A percentile compares a stretch with the other conserved stretches of the same genome.
phyloP scores from a whole-genome alignment of 345 rosid species.

The Citrus trifoliata region DNA sequence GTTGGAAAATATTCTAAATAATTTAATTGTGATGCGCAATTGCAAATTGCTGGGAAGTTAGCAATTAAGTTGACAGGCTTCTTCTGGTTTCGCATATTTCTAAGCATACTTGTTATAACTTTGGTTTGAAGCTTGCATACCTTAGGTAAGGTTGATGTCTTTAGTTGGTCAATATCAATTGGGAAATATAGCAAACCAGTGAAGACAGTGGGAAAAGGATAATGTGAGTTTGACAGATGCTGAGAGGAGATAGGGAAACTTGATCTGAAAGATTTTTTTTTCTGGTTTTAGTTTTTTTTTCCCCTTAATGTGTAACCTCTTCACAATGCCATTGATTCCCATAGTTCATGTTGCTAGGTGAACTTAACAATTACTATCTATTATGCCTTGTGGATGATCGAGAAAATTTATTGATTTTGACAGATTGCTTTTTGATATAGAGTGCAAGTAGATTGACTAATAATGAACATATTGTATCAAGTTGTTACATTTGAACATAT shows the following conservation, averaged over 20 bases:
- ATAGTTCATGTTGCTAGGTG: neutral
- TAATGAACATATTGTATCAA: neutral
- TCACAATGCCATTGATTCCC: neutral
- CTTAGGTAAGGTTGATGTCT: neutral
- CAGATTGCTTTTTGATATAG: neutral
- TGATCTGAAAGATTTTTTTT: neutral
- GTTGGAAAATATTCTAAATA: conserved; percentile 29
- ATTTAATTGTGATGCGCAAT: neutral
- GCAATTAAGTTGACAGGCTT: neutral
- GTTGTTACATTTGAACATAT: neutral
- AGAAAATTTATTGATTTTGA: neutral
- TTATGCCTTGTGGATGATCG: neutral
- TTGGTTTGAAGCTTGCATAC: neutral
- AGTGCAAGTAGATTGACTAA: neutral
- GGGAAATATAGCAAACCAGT: neutral
- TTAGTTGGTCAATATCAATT: neutral
- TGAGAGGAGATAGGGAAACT: neutral
- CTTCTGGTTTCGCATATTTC: neutral
- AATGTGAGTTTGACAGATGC: neutral
- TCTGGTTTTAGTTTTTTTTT: neutral
- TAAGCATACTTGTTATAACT: neutral
- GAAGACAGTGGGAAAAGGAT: neutral
- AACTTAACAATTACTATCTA: neutral
- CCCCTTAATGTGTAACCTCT: neutral
- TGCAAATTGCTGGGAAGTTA: conserved; percentile 4